phyloP scores from a whole-genome alignment of 106 monocot species.

The Posidonia australis region DNA sequence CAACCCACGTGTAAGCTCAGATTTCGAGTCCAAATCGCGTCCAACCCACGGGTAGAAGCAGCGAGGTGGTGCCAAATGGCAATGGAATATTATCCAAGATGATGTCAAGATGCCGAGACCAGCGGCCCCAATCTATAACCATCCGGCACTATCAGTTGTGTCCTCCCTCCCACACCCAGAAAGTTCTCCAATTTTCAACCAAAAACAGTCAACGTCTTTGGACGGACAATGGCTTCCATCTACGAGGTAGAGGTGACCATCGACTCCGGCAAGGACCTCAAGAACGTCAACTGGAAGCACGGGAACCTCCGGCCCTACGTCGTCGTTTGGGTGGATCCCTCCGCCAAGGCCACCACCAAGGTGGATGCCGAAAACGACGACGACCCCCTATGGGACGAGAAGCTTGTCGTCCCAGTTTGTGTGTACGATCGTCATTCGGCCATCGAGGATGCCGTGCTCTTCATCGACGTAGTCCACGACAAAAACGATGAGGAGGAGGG shows the following conservation, averaged over 20 bases:
- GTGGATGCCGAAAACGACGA: constrained; percentile 32
- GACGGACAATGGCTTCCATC: constrained; percentile 5
- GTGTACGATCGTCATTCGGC: neutral
- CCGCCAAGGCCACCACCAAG: constrained; percentile 60
- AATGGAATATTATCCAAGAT: no score
- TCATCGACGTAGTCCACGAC: constrained; percentile 81
- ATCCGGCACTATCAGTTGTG: no score
- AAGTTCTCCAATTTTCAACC: no score
- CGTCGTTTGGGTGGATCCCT: constrained; percentile 52
- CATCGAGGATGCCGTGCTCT: constrained; percentile 37
- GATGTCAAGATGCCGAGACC: no score
- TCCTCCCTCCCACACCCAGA: no score
- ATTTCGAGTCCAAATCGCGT: no score
- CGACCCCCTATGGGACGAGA: constrained; percentile 66
- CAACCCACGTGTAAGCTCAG: no score
- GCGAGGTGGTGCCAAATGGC: no score
- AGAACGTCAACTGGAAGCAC: constrained; percentile 82
- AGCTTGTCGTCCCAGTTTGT: constrained; percentile 26
- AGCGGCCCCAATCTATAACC: no score
- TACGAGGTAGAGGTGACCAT: constrained; percentile 65
- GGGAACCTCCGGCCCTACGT: constrained; percentile 60
- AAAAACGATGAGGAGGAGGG: constrained; percentile 20
- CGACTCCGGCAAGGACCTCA: constrained; percentile 45
- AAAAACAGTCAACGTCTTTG: no score
- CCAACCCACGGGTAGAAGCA: no score